These are phyloP conservation scores for Trichophyton simii DNA, from an alignment of 2,329 filamentous ascomycete species.

Conservation along the genomic window DNA sequence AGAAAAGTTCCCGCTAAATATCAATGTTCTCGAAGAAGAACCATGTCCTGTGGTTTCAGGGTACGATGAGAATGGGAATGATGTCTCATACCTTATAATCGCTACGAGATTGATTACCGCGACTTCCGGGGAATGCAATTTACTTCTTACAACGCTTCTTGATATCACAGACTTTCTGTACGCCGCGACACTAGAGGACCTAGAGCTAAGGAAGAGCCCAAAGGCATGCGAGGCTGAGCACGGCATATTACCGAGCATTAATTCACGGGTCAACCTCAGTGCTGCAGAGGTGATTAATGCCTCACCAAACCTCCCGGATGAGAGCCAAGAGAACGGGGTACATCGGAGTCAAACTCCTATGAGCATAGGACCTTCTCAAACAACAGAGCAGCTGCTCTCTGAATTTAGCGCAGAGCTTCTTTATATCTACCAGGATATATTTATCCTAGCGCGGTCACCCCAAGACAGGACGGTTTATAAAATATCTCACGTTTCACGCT, in stretches of 20 bases:
- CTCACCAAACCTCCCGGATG: background rate
- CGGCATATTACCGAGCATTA: background rate
- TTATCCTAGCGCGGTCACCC: conserved; percentile 18
- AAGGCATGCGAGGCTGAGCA: background rate
- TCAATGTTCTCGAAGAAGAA: conserved; percentile 13
- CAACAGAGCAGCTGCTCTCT: conserved; percentile 13
- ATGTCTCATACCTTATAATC: conserved; percentile 18
- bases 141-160: conserved; percentile 18
- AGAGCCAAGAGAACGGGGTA: background rate
- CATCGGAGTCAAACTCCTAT: background rate
- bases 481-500: conserved; percentile 21
- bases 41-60: conserved; percentile 18
- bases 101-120: conserved; percentile 17
- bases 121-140: conserved; percentile 13
- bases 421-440: conserved; percentile 19
- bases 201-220: conserved; percentile 6
- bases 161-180: conserved; percentile 21
- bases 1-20: conserved; percentile 18
- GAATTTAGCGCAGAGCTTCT: conserved; percentile 17
- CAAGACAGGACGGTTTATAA: conserved; percentile 18
- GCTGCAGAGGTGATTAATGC: background rate
- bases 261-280: background rate
- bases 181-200: conserved; percentile 16
- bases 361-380: background rate
- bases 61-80: conserved; percentile 16